Evolutionary conservation across 352 stramenopile genomes (phyloP).

Genomic region (Phytopythium ostracodes): DNA sequence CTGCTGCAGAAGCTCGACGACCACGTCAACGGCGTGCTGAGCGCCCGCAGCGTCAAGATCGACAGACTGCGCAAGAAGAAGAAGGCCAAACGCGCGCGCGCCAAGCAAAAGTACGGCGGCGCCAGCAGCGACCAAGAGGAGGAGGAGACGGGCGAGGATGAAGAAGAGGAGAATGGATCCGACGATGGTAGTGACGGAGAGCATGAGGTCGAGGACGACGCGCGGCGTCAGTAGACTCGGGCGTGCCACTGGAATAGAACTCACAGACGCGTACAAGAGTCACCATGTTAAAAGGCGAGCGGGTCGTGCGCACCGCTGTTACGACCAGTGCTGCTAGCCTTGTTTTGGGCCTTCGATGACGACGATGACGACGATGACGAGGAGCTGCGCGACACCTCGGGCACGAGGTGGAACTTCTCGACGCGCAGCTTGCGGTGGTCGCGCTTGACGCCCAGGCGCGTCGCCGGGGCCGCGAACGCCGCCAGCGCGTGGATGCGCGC

Average conservation of each 20-base stretch:
- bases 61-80: constrained; percentile 67
- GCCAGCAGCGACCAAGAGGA: constrained; percentile 8
- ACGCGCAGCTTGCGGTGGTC: constrained; percentile 71
- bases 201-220: constrained; percentile 8
- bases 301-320: constrained; percentile 13
- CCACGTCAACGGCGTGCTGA: constrained; percentile 58
- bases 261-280: not conserved
- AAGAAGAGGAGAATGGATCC: constrained; percentile 9
- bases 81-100: constrained; percentile 43
- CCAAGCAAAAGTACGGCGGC: constrained; percentile 51
- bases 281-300: constrained; percentile 16
- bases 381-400: constrained; percentile 51
- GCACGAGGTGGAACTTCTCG: constrained; percentile 73
- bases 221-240: not conserved
- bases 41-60: constrained; percentile 60
- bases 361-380: not conserved
- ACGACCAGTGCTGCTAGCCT: constrained; percentile 4
- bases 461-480: constrained; percentile 45
- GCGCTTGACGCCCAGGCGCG: constrained; percentile 60
- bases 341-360: constrained; percentile 10
- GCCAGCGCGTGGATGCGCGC: constrained; percentile 53
- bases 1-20: constrained; percentile 76
- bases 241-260: not conserved
- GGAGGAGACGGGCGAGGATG: constrained; percentile 1
- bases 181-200: constrained; percentile 14